Conservation (phyloP, 2,329 filamentous ascomycete species). For the Zymoseptoria passerinii region DNA sequence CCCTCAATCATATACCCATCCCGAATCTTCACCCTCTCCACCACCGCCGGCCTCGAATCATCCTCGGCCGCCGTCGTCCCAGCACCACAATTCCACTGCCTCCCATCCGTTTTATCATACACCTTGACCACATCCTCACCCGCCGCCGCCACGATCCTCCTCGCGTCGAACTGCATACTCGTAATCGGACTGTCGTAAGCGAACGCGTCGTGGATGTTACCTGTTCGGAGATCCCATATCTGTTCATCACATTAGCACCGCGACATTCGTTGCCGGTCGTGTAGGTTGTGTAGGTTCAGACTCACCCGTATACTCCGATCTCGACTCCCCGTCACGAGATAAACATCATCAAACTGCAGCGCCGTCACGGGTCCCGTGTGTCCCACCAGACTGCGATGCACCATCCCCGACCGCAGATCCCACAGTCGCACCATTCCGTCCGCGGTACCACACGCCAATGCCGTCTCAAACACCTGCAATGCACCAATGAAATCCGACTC, state of each 20-base stretch:
- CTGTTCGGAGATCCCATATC: constrained; percentile 98
- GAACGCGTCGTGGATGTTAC: constrained; percentile 90
- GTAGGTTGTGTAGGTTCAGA: constrained; percentile 15
- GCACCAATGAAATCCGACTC: constrained; percentile 89
- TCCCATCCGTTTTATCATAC: constrained; percentile 92
- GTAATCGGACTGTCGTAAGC: constrained; percentile 89
- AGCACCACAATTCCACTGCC: constrained; percentile 93
- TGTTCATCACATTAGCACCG: constrained; percentile 36
- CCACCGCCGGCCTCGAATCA: constrained; percentile 35
- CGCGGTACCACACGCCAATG: constrained; percentile 89
- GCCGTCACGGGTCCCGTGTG: constrained; percentile 92
- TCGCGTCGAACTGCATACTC: constrained; percentile 92
- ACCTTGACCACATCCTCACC: constrained; percentile 94
- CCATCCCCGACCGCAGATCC: constrained; percentile 93
- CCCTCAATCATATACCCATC: constrained; percentile 94
- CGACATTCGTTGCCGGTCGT: neutral
- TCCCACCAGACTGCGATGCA: constrained; percentile 90
- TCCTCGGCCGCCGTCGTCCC: constrained; percentile 60
- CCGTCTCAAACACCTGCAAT: constrained; percentile 90
- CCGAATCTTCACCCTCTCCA: constrained; percentile 82
- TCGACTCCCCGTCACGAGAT: constrained; percentile 84
- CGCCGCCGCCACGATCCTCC: constrained; percentile 81
- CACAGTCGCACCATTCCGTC: constrained; percentile 95
- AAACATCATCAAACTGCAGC: constrained; percentile 91
- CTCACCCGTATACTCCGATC: constrained; percentile 91